Conservation (phyloP, 2,329 filamentous ascomycete species). For the Microdochium nivale region DNA sequence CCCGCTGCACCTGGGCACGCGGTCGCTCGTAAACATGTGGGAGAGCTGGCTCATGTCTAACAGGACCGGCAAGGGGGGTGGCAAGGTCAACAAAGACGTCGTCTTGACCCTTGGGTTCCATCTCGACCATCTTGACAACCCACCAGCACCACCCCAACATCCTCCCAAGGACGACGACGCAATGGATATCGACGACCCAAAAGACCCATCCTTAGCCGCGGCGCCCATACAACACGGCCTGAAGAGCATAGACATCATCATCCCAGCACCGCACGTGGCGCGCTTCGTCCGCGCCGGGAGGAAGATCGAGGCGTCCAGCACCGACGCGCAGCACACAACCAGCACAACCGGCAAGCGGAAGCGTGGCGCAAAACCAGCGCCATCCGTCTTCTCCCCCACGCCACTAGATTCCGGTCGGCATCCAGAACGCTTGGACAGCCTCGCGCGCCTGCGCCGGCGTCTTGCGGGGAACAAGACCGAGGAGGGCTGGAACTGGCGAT, state of each 20-base stretch:
- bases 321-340: not conserved
- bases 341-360: slow-evolving; percentile 6
- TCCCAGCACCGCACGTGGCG: slow-evolving; percentile 36
- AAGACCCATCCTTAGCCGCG: not conserved
- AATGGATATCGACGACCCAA: slow-evolving; percentile 2
- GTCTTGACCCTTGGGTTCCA: slow-evolving; percentile 44
- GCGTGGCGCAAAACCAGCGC: not conserved
- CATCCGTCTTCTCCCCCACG: not conserved
- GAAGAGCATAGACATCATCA: slow-evolving; percentile 41
- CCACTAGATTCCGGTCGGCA: slow-evolving; percentile 6
- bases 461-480: slow-evolving; percentile 38
- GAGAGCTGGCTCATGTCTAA: slow-evolving; percentile 40
- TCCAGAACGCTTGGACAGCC: slow-evolving; percentile 19
- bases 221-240: slow-evolving; percentile 19
- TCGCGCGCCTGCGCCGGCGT: slow-evolving; percentile 27
- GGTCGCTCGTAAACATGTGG: slow-evolving; percentile 38
- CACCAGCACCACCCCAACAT: slow-evolving; percentile 6
- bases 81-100: slow-evolving; percentile 32
- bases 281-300: slow-evolving; percentile 36
- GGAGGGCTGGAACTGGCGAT: slow-evolving; percentile 44
- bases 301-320: slow-evolving; percentile 2
- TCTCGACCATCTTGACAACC: slow-evolving; percentile 15
- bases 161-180: slow-evolving; percentile 2
- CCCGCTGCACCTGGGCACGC: slow-evolving; percentile 39
- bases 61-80: slow-evolving; percentile 21